Percentiles rank a stretch among this genome's conserved stretches.
Conservation (phyloP, 1,284 basidiomycete species). For the Trametes pubescens region DNA sequence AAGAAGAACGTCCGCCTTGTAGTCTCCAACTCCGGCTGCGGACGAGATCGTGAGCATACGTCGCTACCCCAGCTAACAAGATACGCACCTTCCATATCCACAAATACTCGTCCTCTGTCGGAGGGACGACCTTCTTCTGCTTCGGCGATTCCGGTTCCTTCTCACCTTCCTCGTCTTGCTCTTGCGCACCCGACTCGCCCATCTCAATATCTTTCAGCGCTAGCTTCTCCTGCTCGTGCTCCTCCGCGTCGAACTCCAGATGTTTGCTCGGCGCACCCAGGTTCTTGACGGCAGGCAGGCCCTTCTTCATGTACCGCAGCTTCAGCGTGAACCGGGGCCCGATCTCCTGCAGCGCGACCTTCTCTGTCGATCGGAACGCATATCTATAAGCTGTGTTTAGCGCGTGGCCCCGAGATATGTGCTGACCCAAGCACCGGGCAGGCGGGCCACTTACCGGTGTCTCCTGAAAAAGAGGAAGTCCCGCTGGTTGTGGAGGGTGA, state of each 20-base stretch:
- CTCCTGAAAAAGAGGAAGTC: constrained; percentile 98
- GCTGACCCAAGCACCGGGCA: neutral
- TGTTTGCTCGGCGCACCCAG: constrained; percentile 66
- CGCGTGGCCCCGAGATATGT: no score
- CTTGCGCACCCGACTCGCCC: constrained; percentile 54
- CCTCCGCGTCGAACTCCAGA: constrained; percentile 69
- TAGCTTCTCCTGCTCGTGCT: constrained; percentile 42
- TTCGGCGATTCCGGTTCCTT: constrained; percentile 5
- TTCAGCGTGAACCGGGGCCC: constrained; percentile 98
- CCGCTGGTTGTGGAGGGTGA: constrained; percentile 96
- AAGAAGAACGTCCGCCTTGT: constrained; percentile 84
- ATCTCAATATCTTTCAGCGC: constrained; percentile 19
- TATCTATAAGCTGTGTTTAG: constrained; percentile 61
- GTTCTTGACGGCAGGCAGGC: constrained; percentile 81
- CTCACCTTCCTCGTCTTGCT: constrained; percentile 30
- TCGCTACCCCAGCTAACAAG: constrained; percentile 4
- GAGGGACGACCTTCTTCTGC: constrained; percentile 51
- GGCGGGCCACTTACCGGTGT: constrained; percentile 67
- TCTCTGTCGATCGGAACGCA: constrained; percentile 90
- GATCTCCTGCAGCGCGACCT: constrained; percentile 96
- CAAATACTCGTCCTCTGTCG: constrained; percentile 73
- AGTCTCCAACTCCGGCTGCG: constrained; percentile 79
- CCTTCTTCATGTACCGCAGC: constrained; percentile 88
- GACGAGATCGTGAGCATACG: constrained; percentile 1
- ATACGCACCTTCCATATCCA: constrained; percentile 83